Conservation (phyloP, 2,329 filamentous ascomycete genomes). For the Aureobasidium vineae region DNA sequence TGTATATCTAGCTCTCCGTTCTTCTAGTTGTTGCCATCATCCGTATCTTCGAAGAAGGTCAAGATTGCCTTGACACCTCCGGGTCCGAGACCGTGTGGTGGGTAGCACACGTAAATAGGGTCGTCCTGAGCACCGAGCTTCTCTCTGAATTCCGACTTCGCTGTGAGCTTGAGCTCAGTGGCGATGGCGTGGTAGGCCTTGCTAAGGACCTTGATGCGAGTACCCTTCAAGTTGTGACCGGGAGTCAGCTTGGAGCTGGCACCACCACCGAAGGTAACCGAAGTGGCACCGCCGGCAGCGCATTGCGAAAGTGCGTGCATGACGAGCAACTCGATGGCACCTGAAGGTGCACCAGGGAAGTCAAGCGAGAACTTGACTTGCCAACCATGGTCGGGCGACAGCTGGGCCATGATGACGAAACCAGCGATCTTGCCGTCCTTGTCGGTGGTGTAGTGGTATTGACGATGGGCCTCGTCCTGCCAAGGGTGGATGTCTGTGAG, state of each 20-base stretch:
- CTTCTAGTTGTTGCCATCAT: conserved; percentile 27
- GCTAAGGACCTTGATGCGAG: conserved; percentile 76
- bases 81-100: conserved; percentile 77
- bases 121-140: conserved; percentile 87
- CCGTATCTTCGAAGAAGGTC: conserved; percentile 80
- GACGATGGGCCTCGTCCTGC: conserved; percentile 77
- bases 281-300: conserved; percentile 58
- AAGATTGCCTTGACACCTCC: conserved; percentile 81
- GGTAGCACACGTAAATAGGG: conserved; percentile 86
- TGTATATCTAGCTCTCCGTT: background rate
- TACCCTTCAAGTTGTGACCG: conserved; percentile 76
- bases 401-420: conserved; percentile 78
- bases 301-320: conserved; percentile 66
- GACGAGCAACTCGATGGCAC: conserved; percentile 81
- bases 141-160: conserved; percentile 85
- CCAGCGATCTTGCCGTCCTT: conserved; percentile 69
- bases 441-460: conserved; percentile 79
- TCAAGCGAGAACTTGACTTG: conserved; percentile 97
- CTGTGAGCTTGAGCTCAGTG: conserved; percentile 75
- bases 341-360: conserved; percentile 82
- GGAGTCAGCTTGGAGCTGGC: conserved; percentile 71
- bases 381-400: conserved; percentile 79
- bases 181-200: conserved; percentile 80
- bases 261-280: conserved; percentile 84
- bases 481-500: conserved; percentile 87